phyloP scores from a whole-genome alignment of 768 basidiomycete species.

The Lactarius pseudohatsudake region DNA sequence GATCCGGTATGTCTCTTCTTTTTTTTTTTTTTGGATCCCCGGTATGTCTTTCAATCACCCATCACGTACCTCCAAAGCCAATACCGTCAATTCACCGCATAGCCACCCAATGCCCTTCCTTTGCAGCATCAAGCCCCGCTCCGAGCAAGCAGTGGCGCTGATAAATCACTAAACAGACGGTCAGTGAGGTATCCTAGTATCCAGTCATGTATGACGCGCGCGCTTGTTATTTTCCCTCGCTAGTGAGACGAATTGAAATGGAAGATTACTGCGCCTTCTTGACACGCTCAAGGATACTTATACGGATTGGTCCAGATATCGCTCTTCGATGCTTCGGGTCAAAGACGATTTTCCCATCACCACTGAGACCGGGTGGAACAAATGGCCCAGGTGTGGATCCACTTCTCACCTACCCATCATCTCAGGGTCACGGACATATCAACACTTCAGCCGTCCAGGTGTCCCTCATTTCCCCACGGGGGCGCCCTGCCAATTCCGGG shows the following conservation, averaged over 20 bases:
- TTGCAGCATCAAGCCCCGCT: slow-evolving; percentile 35
- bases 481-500: too few relatives aligned
- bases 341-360: neutral
- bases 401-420: too few relatives aligned
- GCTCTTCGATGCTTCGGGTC: neutral
- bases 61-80: neutral
- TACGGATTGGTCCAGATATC: neutral
- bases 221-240: neutral
- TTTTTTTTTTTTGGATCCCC: neutral
- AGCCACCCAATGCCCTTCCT: slow-evolving; percentile 35
- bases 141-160: slow-evolving; percentile 30
- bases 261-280: neutral
- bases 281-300: neutral
- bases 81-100: neutral
- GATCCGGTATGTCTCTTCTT: slow-evolving; percentile 30
- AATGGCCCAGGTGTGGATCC: too few relatives aligned
- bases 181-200: neutral
- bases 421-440: too few relatives aligned
- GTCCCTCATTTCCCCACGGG: neutral
- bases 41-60: slow-evolving; percentile 25
- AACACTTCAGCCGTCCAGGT: too few relatives aligned
- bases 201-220: neutral
- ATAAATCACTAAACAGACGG: slow-evolving; percentile 15
- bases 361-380: neutral
- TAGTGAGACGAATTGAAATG: neutral